Conservation (phyloP, 140 eudicot genomes). For the Ambrosia hybrid region DNA sequence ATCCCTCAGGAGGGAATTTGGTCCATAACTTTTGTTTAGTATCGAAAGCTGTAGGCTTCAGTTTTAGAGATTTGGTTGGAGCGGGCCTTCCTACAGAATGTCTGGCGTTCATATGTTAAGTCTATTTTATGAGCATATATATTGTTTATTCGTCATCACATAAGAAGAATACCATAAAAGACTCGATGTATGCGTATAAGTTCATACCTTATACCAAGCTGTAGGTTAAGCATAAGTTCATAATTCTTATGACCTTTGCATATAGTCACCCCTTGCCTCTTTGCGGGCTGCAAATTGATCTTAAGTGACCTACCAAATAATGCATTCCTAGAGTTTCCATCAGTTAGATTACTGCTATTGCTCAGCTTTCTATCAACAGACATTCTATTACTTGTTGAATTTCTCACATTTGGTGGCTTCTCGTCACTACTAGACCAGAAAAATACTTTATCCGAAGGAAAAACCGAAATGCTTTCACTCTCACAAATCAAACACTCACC, state of each 20-base stretch:
- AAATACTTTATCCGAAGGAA: slow-evolving; percentile 57
- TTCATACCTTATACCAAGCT: slow-evolving; percentile 86
- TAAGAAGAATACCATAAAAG: background rate
- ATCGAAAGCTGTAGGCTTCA: slow-evolving; percentile 80
- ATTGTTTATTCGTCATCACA: no score
- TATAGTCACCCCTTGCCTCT: slow-evolving; percentile 68
- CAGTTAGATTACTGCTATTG: slow-evolving; percentile 29
- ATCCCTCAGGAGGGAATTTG: slow-evolving; percentile 81
- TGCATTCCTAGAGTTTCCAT: slow-evolving; percentile 31
- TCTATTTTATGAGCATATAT: no score
- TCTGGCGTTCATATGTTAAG: slow-evolving; percentile 32
- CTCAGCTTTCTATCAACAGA: slow-evolving; percentile 50
- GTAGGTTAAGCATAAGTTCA: slow-evolving; percentile 94
- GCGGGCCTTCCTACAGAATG: slow-evolving; percentile 96
- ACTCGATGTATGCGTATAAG: background rate
- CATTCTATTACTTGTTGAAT: slow-evolving; percentile 31
- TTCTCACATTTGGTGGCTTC: slow-evolving; percentile 29
- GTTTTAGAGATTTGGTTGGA: slow-evolving; percentile 61
- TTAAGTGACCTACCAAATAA: slow-evolving; percentile 29
- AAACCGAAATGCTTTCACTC: slow-evolving; percentile 44
- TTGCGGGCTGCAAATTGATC: slow-evolving; percentile 41
- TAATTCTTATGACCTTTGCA: slow-evolving; percentile 86
- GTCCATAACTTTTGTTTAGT: slow-evolving; percentile 85
- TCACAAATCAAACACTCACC: slow-evolving; percentile 46
- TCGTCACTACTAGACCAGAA: slow-evolving; percentile 48